phyloP scores from a whole-genome alignment of 2,329 filamentous ascomycete species.

The Ceratocystis ficicola region DNA sequence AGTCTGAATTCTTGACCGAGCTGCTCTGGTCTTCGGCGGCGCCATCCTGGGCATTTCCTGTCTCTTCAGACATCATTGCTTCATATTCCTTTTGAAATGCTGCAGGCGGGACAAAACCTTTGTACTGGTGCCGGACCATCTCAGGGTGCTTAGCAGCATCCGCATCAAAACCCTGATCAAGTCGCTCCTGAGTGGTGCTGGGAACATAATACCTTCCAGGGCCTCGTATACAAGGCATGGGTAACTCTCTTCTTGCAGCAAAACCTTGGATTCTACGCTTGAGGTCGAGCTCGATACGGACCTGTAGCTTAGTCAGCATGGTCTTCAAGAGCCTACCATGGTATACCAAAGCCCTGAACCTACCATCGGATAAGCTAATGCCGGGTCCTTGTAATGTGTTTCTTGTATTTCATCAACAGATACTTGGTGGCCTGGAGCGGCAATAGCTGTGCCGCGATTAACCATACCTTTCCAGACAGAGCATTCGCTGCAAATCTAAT shows the following conservation, averaged over 20 bases:
- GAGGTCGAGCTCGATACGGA: not conserved
- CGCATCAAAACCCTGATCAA: not conserved
- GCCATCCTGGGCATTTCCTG: too few relatives aligned
- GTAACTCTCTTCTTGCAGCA: not conserved
- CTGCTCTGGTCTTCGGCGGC: not conserved
- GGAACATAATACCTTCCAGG: not conserved
- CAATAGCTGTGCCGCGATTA: not conserved
- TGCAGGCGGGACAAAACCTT: slow-evolving; percentile 2
- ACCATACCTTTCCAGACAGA: not conserved
- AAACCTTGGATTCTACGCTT: not conserved
- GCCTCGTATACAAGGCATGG: not conserved
- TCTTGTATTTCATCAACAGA: slow-evolving; percentile 6
- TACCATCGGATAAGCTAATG: not conserved
- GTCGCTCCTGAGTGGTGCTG: not conserved
- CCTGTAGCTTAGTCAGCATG: not conserved
- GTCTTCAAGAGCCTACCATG: not conserved
- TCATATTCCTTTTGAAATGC: not conserved
- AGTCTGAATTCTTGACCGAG: not conserved
- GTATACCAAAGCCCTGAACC: not conserved
- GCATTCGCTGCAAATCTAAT: slow-evolving; percentile 6
- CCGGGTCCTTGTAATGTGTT: not conserved
- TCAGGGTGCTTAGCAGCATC: not conserved
- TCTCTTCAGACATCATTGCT: not conserved
- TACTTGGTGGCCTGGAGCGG: not conserved
- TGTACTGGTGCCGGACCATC: slow-evolving; percentile 5